Evolutionary conservation across 1,139 yeast genomes (phyloP), one percentile per base, ranked within the genome.

Genomic region (Kluyveromyces marxianus): DNA sequence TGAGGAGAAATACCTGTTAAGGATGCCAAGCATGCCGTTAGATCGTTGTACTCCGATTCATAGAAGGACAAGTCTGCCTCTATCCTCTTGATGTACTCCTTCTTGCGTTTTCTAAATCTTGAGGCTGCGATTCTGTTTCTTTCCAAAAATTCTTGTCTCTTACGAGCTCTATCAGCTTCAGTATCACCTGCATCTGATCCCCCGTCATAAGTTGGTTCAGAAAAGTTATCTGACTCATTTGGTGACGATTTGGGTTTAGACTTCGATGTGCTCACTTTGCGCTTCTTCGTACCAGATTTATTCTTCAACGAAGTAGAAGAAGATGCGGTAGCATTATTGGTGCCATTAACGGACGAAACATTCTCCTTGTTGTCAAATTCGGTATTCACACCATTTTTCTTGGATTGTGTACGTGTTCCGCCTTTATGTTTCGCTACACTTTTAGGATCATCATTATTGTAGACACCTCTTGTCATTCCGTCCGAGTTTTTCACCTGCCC

Each of bases 101-200:
- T 92, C 74, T 92, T 94, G 45, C 97, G 77, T 66, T 87, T 95
- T 48, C 99, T 79, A 69, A 97, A 94, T 65, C 89, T 90, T 35
- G 94, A 81, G 0, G 98, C 98, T 0, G 99, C 99, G 10, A 92
- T 79, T 50, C 98, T 75, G 64, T 92, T 92, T 51, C 97, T 74
- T 63, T 92, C 98, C 54, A 92, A 68, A 57, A 92, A 92, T 54
- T 76, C 82, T 62, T 81, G 80, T 31, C 97, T 76, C 60, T 85
- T 88, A 41, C 84, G 92, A 42, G 76, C 87, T 39, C 78, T 54
- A 4, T 58, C 65, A 44, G 60, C 68, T 27, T 54, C 60, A 31
- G 56, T 52, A 36, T 48, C 47, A 25, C 51, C 54, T 7, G 46
- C 54, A 48, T 39, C 50, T 3, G 28, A 24, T 7, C n/a, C 33